Percentiles rank a stretch among this genome's conserved stretches.
These are phyloP conservation scores for Sporothrix pseudoabietina DNA, from an alignment of 2,329 filamentous ascomycete genomes.

Conservation along the genomic window DNA sequence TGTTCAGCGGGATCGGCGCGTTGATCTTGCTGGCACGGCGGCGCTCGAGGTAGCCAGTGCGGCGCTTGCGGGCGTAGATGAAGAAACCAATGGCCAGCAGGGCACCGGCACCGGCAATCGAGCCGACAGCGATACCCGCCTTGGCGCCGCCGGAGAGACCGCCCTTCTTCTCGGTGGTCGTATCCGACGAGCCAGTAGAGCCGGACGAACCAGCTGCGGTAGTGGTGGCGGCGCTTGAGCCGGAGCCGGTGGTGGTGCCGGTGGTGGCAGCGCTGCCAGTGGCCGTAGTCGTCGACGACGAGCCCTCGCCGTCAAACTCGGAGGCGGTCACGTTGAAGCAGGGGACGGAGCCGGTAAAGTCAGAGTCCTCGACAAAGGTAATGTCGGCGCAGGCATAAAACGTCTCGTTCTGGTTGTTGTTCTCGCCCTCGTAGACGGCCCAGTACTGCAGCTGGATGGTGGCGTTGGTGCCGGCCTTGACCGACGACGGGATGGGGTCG, in stretches of 20 bases:
- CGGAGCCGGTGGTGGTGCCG: slow-evolving; percentile 1
- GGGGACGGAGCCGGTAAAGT: slow-evolving; percentile 40
- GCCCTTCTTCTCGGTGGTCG: background rate
- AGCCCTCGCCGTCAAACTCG: slow-evolving; percentile 27
- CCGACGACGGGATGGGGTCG: slow-evolving; percentile 36
- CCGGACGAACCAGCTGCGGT: background rate
- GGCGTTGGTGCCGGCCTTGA: slow-evolving; percentile 41
- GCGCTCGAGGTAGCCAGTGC: slow-evolving; percentile 28
- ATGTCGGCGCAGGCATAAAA: slow-evolving; percentile 47
- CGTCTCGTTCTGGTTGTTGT: slow-evolving; percentile 40
- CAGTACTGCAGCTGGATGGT: slow-evolving; percentile 46
- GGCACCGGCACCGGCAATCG: slow-evolving; percentile 37
- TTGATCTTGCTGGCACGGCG: slow-evolving; percentile 25
- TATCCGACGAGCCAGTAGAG: background rate
- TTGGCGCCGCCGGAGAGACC: slow-evolving; percentile 43
- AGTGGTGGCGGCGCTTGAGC: background rate
- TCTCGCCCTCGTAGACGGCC: slow-evolving; percentile 37
- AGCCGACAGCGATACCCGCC: slow-evolving; percentile 45
- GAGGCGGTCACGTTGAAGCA: slow-evolving; percentile 46
- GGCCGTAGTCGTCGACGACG: slow-evolving; percentile 8
- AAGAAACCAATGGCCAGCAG: slow-evolving; percentile 16
- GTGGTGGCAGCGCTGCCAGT: background rate
- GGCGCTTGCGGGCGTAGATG: slow-evolving; percentile 27
- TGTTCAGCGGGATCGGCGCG: slow-evolving; percentile 31
- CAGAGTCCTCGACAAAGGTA: slow-evolving; percentile 32